Conservation (phyloP, 768 basidiomycete species). For the Dendrothele bispora region DNA sequence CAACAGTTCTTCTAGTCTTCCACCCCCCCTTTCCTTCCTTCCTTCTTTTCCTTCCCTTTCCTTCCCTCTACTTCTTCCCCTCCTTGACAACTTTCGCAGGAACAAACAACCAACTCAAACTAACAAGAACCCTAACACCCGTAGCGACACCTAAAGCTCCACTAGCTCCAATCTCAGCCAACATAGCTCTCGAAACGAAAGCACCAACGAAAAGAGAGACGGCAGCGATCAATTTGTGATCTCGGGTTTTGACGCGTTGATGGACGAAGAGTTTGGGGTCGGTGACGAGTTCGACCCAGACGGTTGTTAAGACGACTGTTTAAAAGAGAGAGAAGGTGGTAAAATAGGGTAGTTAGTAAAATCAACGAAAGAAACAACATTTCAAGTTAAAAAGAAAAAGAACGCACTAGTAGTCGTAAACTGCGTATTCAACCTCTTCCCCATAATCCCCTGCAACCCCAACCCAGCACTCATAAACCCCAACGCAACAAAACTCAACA, state of each 20-base stretch:
- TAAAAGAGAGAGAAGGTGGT: no score
- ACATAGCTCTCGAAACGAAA: slow-evolving; percentile 60
- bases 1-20: no score
- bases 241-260: slow-evolving; percentile 55
- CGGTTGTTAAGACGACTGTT: slow-evolving; percentile 84
- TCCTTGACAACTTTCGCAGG: slow-evolving; percentile 36
- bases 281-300: slow-evolving; percentile 87
- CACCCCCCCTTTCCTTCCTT: no score
- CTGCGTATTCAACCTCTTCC: slow-evolving; percentile 77
- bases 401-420: slow-evolving; percentile 74
- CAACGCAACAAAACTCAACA: slow-evolving; percentile 65
- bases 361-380: not conserved
- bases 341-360: not conserved
- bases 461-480: slow-evolving; percentile 81
- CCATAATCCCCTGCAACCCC: slow-evolving; percentile 85
- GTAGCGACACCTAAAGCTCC: slow-evolving; percentile 64
- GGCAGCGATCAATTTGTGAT: slow-evolving; percentile 72
- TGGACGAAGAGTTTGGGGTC: slow-evolving; percentile 79
- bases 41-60: no score
- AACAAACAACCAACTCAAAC: slow-evolving; percentile 66
- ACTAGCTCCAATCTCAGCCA: slow-evolving; percentile 59
- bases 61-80: not conserved
- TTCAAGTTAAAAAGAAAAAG: no score
- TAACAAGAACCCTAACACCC: slow-evolving; percentile 60
- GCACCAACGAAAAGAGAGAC: slow-evolving; percentile 74